Evolutionary conservation across 495 filamentous ascomycete species (phyloP), one percentile per base, ranked within the genome.

Genomic region (Neurospora sp.): DNA sequence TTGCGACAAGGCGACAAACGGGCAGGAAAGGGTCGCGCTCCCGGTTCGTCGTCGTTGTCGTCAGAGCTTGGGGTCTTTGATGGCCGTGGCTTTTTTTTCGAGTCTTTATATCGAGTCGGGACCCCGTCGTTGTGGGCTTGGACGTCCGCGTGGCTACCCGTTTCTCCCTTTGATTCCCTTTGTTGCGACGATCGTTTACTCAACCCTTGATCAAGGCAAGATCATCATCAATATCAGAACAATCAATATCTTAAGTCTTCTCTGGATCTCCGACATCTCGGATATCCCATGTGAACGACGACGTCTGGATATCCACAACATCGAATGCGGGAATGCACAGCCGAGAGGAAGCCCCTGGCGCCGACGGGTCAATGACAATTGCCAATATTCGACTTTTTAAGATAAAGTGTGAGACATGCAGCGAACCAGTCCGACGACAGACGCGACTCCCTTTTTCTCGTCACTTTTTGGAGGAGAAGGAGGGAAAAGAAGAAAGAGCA

Each of bases 361-460:
- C 46, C 12, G 46, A 54, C 49, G 23, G 42, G 42, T 46, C 42
- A 49, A 49, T 49, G 16, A 20, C 41, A 44, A 44, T 44, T n/a
- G 41, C 41, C 41, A 44, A 31, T 62, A 62, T 62, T 18, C 49
- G 49, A 60, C 49, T 60, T 3, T 3, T 3, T 7, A 37, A 37
- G 35, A 72, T 54, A 66, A 70, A 71, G 31, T 41, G 40, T 72
- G 70, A 80, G 80, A 78, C 80, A 86, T 84, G 83, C 83, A 83
- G 82, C 79, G 79, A 76, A 76, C 80, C 18, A 80, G 80, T 72
- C 80, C 84, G 73, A 79, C 79, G 70, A 79, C 80, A 70, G 76
- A 79, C 75, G 80, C 80, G 75, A 79, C 79, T 79, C 82, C 83
- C 77, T 85, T 85, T 78, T 84, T 84, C 71, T 82, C 80, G 72